A percentile compares a stretch with the other conserved stretches of the same genome.
phyloP scores from a whole-genome alignment of 441 rosid species.

The Gossypium trilobum region DNA sequence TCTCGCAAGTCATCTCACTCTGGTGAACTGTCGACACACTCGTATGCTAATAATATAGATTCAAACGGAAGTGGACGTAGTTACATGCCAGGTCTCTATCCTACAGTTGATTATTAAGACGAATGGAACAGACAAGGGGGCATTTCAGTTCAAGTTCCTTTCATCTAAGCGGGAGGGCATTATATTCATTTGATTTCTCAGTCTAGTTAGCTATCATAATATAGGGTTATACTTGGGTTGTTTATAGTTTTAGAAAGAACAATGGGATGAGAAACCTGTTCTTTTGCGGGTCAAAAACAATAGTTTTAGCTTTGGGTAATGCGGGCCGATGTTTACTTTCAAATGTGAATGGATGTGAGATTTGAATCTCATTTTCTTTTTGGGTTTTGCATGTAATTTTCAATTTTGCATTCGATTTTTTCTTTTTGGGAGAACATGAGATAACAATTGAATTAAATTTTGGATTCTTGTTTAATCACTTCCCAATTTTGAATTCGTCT shows the following conservation, averaged over 20 bases:
- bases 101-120: slow-evolving; percentile 17
- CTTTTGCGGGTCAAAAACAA: no score
- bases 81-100: slow-evolving; percentile 17
- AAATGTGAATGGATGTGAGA: not conserved
- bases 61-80: slow-evolving; percentile 15
- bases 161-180: not conserved
- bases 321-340: not conserved
- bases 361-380: not conserved
- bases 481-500: no score
- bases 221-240: slow-evolving; percentile 23
- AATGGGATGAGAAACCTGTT: slow-evolving; percentile 19
- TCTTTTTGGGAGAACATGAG: not conserved
- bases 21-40: slow-evolving; percentile 48
- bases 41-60: slow-evolving; percentile 20
- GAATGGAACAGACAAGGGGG: slow-evolving; percentile 9
- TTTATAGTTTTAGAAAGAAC: slow-evolving; percentile 23
- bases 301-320: not conserved
- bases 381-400: not conserved
- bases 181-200: slow-evolving; percentile 14
- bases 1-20: slow-evolving; percentile 58
- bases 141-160: slow-evolving; percentile 1
- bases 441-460: not conserved
- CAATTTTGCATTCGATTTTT: not conserved
- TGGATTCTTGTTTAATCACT: not conserved
- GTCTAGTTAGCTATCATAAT: slow-evolving; percentile 6